Conservation (phyloP, 148 eudicot species). For the Agrostemma githago region DNA sequence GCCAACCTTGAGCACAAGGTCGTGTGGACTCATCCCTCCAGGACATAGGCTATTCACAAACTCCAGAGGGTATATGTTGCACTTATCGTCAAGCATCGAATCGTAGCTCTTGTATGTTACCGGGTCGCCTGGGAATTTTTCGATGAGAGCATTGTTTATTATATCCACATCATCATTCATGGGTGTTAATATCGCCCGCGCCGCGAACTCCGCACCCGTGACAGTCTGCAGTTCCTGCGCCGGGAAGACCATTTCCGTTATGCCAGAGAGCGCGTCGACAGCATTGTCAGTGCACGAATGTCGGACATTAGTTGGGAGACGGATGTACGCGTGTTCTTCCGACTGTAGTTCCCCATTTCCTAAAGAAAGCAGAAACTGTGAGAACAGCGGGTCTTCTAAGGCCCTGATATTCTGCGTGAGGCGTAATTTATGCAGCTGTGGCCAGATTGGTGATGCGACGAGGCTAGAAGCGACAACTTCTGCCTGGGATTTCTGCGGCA, state of each 20-base stretch:
- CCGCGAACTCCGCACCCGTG: background rate
- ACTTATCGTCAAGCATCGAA: background rate
- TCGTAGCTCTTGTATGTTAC: background rate
- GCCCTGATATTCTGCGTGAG: conserved; percentile 5
- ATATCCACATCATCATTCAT: conserved; percentile 14
- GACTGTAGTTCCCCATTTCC: conserved; percentile 1
- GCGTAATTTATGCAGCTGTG: background rate
- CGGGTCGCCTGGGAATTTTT: background rate
- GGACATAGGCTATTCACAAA: conserved; percentile 14
- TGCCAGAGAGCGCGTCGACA: background rate
- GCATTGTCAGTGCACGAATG: too few species aligned
- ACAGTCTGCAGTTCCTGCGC: too few species aligned
- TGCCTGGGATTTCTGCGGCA: background rate
- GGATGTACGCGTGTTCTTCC: background rate
- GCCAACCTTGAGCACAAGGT: conserved; percentile 1
- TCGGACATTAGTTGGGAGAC: background rate
- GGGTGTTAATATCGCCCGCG: background rate
- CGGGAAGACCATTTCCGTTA: background rate
- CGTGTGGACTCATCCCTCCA: conserved; percentile 13
- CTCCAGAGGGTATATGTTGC: background rate
- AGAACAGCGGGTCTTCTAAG: background rate
- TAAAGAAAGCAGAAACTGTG: background rate
- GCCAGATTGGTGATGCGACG: background rate
- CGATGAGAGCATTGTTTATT: background rate
- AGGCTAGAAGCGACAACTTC: background rate